Percentiles rank a stretch among this genome's conserved stretches.
Evolutionary conservation across 805 yeast genomes (phyloP).

Genomic region (Teunomyces lycoperdinae): DNA sequence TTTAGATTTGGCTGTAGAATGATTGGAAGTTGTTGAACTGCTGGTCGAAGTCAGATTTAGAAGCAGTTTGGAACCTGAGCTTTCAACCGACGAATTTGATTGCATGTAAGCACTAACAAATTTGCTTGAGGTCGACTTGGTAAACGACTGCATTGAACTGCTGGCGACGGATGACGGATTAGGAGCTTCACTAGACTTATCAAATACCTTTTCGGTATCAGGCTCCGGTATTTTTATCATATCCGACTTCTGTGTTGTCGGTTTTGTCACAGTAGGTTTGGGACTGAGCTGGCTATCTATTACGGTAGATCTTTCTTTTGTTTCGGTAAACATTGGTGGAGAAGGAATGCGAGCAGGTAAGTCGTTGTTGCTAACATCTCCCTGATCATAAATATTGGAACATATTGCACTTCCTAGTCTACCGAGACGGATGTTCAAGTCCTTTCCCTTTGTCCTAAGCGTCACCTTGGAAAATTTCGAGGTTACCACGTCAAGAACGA

Average conservation of each 20-base stretch:
- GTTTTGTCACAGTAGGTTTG: neutral
- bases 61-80: neutral
- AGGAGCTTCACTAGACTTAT: constrained; percentile 3
- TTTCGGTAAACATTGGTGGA: constrained; percentile 19
- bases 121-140: neutral
- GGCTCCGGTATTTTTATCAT: neutral
- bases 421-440: constrained; percentile 16
- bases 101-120: neutral
- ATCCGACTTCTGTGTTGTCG: neutral
- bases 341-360: constrained; percentile 14
- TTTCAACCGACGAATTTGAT: neutral
- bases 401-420: constrained; percentile 33
- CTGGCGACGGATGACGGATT: neutral
- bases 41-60: constrained; percentile 1
- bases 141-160: neutral
- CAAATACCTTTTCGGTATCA: neutral
- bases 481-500: constrained; percentile 54
- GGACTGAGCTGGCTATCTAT: neutral
- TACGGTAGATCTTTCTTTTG: neutral
- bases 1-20: constrained; percentile 5
- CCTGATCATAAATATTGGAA: constrained; percentile 19
- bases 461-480: constrained; percentile 47
- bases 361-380: constrained; percentile 3
- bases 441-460: constrained; percentile 16
- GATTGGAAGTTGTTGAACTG: neutral